A percentile compares a stretch with the other conserved stretches of the same genome.
phyloP scores from a whole-genome alignment of 2,329 filamentous ascomycete species.

The Lizonia empirigonia region DNA sequence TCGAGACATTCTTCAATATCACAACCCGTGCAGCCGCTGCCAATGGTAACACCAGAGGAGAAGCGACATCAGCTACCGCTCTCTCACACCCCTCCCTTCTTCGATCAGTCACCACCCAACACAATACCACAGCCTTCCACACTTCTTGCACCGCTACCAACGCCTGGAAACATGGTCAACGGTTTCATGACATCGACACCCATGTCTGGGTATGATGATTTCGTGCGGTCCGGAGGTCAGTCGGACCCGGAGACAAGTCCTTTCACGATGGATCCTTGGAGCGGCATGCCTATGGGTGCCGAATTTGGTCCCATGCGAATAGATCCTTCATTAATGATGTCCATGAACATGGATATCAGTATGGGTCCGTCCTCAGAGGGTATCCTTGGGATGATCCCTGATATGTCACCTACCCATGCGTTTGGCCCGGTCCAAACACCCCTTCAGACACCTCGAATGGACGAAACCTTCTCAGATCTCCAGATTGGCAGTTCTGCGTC shows the following conservation, averaged over 20 bases:
- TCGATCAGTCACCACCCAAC: slow-evolving; percentile 50
- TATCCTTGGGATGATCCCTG: slow-evolving; percentile 54
- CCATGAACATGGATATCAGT: slow-evolving; percentile 53
- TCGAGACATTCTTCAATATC: slow-evolving; percentile 43
- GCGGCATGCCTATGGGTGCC: slow-evolving; percentile 52
- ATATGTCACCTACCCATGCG: slow-evolving; percentile 46
- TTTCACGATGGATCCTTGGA: slow-evolving; percentile 57
- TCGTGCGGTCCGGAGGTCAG: slow-evolving; percentile 48
- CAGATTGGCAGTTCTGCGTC: slow-evolving; percentile 52
- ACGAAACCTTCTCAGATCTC: slow-evolving; percentile 54
- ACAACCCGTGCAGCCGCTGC: slow-evolving; percentile 36
- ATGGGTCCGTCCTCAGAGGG: slow-evolving; percentile 49
- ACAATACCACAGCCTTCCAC: slow-evolving; percentile 34
- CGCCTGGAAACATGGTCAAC: slow-evolving; percentile 46
- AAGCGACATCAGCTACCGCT: slow-evolving; percentile 35
- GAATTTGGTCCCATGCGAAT: slow-evolving; percentile 53
- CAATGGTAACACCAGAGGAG: slow-evolving; percentile 44
- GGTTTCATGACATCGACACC: slow-evolving; percentile 53
- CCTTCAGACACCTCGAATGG: slow-evolving; percentile 54
- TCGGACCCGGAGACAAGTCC: slow-evolving; percentile 53
- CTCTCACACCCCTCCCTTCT: slow-evolving; percentile 46
- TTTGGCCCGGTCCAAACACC: slow-evolving; percentile 53
- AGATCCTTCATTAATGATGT: slow-evolving; percentile 53
- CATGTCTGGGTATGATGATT: slow-evolving; percentile 55
- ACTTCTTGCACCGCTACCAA: slow-evolving; percentile 48